phyloP scores from a whole-genome alignment of 2,329 filamentous ascomycete genomes.

The Trichoderma oligosporum region DNA sequence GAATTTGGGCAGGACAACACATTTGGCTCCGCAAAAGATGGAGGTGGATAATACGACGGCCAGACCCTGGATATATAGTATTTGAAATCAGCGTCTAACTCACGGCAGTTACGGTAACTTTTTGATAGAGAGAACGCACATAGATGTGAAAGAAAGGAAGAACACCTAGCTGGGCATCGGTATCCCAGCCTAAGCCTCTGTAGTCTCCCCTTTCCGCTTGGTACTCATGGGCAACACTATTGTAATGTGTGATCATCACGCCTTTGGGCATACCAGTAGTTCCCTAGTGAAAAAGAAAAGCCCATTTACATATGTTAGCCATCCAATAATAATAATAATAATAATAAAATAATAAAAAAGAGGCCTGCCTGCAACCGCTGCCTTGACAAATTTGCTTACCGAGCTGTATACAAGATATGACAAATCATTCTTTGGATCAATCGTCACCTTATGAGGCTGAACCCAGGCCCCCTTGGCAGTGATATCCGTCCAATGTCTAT shows the following conservation, averaged over 20 bases:
- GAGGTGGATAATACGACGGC: slow-evolving; percentile 31
- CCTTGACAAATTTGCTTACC: slow-evolving; percentile 24
- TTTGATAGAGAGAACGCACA: slow-evolving; percentile 43
- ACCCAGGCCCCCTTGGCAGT: slow-evolving; percentile 55
- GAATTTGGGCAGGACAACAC: slow-evolving; percentile 71
- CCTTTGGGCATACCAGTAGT: slow-evolving; percentile 92
- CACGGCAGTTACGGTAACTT: background rate
- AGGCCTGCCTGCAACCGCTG: no score
- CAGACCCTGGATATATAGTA: slow-evolving; percentile 29
- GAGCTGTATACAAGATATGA: slow-evolving; percentile 85
- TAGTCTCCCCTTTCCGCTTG: slow-evolving; percentile 54
- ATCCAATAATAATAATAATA: background rate
- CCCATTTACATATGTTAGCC: no score
- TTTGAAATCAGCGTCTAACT: background rate
- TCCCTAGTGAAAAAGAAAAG: slow-evolving; percentile 49
- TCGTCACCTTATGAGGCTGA: slow-evolving; percentile 51
- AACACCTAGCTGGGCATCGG: slow-evolving; percentile 73
- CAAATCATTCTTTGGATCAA: slow-evolving; percentile 67
- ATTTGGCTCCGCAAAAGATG: slow-evolving; percentile 60
- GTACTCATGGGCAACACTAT: slow-evolving; percentile 71
- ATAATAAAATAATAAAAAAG: no score
- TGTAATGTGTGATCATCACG: slow-evolving; percentile 78
- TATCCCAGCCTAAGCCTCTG: slow-evolving; percentile 53
- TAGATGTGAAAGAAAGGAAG: slow-evolving; percentile 93
- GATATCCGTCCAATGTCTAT: slow-evolving; percentile 70